phyloP scores from a whole-genome alignment of 1,284 basidiomycete species.

The Chondrostereum purpureum region DNA sequence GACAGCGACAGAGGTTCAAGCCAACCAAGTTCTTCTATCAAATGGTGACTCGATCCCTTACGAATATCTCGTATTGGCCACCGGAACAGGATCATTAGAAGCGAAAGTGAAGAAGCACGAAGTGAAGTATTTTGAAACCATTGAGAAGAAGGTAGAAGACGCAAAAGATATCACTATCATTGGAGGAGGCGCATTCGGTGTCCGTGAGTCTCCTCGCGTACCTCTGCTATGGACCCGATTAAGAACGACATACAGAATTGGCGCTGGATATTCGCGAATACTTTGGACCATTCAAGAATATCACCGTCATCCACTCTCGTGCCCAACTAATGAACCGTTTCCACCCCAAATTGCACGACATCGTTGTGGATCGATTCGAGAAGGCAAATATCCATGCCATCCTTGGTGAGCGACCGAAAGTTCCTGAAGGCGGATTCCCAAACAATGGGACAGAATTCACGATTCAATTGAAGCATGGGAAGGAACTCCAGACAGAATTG shows the following conservation, averaged over 20 bases:
- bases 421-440: conserved; percentile 27
- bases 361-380: conserved; percentile 23
- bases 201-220: conserved; percentile 13
- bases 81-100: conserved; percentile 20
- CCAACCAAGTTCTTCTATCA: conserved; percentile 20
- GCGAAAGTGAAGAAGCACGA: conserved; percentile 5
- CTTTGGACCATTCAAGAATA: conserved; percentile 27
- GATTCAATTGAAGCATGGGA: conserved; percentile 24
- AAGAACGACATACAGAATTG: conserved; percentile 21
- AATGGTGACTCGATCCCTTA: conserved; percentile 19
- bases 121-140: conserved; percentile 4
- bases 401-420: conserved; percentile 27
- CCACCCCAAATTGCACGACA: conserved; percentile 28
- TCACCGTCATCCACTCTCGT: conserved; percentile 39
- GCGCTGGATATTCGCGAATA: conserved; percentile 35
- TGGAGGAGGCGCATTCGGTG: conserved; percentile 18
- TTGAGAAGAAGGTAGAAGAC: conserved; percentile 13
- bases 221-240: not conserved
- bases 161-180: conserved; percentile 13
- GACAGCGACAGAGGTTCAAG: conserved; percentile 16
- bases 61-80: conserved; percentile 26
- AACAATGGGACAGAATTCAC: conserved; percentile 19
- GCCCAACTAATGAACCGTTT: conserved; percentile 35
- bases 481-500: conserved; percentile 23
- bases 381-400: conserved; percentile 31